phyloP scores from a whole-genome alignment of 305 asterid genomes.

The Ajuga reptans region DNA sequence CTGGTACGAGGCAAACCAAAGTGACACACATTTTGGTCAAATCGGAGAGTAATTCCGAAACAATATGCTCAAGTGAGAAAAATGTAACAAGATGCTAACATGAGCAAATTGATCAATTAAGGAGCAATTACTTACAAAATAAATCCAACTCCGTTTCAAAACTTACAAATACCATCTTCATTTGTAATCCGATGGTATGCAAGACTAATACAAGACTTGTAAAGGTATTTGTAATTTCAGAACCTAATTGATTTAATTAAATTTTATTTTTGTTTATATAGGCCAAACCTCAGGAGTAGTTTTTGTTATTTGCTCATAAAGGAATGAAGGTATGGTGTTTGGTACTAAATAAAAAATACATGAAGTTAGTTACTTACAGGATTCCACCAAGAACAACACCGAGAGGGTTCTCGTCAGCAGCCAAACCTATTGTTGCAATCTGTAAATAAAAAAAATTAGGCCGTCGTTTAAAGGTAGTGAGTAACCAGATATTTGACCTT shows the following conservation, averaged over 20 bases:
- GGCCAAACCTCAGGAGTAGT: no score
- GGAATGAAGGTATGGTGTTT: not conserved
- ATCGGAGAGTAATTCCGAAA: not conserved
- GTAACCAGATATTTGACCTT: not conserved
- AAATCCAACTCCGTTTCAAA: no score
- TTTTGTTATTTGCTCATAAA: not conserved
- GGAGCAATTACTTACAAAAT: no score
- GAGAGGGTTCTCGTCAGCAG: slow-evolving; percentile 95
- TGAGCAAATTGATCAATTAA: not conserved
- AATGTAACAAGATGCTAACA: not conserved
- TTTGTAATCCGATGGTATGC: no score
- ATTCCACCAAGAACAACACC: slow-evolving; percentile 99
- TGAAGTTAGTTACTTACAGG: slow-evolving; percentile 41
- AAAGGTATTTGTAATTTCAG: no score
- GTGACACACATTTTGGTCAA: not conserved
- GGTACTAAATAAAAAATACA: not conserved
- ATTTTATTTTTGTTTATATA: no score
- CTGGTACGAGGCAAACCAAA: slow-evolving; percentile 41
- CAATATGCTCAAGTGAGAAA: not conserved
- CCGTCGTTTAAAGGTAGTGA: not conserved
- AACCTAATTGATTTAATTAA: no score
- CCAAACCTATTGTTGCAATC: slow-evolving; percentile 98
- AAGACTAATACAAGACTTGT: no score
- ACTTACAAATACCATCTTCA: no score
- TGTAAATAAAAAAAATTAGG: slow-evolving; percentile 22